Conservation (phyloP, 257 asterid species). For the Solanum virginianum region DNA sequence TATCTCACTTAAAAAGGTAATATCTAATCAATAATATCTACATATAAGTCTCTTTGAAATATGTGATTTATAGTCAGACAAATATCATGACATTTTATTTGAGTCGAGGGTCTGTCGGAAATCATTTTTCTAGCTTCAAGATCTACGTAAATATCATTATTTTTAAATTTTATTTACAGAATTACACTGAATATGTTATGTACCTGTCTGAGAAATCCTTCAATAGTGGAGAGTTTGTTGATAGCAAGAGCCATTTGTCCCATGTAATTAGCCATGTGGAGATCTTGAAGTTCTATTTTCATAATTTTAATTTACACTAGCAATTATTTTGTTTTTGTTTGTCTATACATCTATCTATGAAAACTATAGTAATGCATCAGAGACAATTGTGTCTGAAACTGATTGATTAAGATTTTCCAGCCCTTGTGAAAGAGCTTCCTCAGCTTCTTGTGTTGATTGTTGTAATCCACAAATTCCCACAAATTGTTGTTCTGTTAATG, state of each 20-base stretch:
- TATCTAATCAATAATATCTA: background rate
- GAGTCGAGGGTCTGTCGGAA: background rate
- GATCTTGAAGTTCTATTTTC: background rate
- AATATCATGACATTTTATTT: background rate
- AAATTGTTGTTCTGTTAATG: conserved; percentile 59
- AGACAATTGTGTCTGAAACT: conserved; percentile 42
- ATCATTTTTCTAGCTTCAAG: background rate
- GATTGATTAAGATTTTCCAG: conserved; percentile 51
- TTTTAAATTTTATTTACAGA: too few relatives aligned
- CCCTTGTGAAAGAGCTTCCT: conserved; percentile 66
- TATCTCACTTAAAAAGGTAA: background rate
- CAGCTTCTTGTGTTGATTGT: conserved; percentile 67
- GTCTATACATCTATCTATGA: background rate
- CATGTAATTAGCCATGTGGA: conserved; percentile 46
- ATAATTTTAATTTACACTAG: background rate
- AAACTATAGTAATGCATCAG: conserved; percentile 64
- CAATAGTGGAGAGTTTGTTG: conserved; percentile 63
- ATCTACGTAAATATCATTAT: background rate
- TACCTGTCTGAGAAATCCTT: conserved; percentile 83
- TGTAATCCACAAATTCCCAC: conserved; percentile 52
- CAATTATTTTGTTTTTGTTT: background rate
- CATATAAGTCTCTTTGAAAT: background rate
- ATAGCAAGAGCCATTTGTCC: conserved; percentile 67
- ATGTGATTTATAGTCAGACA: background rate
- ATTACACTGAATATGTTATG: too few relatives aligned